A percentile compares a stretch with the other conserved stretches of the same genome.
Conservation (phyloP, 2,329 filamentous ascomycete genomes). For the Blastomyces silverae region DNA sequence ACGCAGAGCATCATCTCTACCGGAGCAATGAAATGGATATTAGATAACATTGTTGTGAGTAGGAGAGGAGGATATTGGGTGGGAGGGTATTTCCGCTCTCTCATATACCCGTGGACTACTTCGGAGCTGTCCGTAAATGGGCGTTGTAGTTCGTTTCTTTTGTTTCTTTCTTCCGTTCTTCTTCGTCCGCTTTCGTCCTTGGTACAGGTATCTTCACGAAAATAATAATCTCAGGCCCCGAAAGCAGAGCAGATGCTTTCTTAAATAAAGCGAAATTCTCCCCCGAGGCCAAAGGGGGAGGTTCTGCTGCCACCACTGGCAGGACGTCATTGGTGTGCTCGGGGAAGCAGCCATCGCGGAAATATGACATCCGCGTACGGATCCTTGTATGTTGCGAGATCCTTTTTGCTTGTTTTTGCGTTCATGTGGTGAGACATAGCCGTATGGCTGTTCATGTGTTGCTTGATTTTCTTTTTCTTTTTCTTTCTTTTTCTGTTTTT, state of each 20-base stretch:
- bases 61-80: no score
- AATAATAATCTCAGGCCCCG: conserved; percentile 1
- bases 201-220: not conserved
- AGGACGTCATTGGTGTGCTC: not conserved
- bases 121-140: not conserved
- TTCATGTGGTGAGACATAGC: not conserved
- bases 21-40: conserved; percentile 1
- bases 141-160: not conserved
- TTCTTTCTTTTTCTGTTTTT: not conserved
- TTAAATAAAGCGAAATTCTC: not conserved
- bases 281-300: not conserved
- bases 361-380: not conserved
- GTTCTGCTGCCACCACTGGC: not conserved
- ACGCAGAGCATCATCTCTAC: conserved; percentile 3
- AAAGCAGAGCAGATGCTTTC: not conserved
- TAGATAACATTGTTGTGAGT: not conserved
- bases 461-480: not conserved
- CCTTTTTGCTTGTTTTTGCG: not conserved
- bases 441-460: not conserved
- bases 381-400: not conserved
- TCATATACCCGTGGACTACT: not conserved
- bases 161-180: not conserved
- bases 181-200: not conserved
- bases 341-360: not conserved
- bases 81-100: not conserved